phyloP scores from a whole-genome alignment of 768 basidiomycete species.

The Lyophyllum atratum region DNA sequence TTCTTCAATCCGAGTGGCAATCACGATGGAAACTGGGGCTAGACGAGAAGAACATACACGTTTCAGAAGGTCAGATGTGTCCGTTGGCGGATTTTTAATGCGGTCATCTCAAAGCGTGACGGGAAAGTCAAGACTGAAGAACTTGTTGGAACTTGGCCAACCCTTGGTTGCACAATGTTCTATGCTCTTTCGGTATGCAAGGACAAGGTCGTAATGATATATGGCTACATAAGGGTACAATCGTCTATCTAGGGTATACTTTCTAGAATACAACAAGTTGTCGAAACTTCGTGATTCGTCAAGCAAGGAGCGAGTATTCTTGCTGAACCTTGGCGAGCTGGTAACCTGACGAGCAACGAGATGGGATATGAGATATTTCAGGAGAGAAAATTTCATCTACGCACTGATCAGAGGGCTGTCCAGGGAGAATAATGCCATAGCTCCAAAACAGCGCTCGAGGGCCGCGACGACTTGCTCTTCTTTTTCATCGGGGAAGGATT shows the following conservation, averaged over 20 bases:
- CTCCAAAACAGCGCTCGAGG: slow-evolving; percentile 37
- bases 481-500: slow-evolving; percentile 15
- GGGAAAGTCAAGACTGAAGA: too few relatives aligned
- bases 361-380: neutral
- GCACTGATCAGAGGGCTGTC: slow-evolving; percentile 45
- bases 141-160: too few relatives aligned
- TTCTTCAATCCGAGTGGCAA: too few relatives aligned
- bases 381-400: slow-evolving; percentile 19
- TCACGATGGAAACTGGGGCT: too few relatives aligned
- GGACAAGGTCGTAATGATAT: neutral
- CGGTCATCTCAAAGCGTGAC: too few relatives aligned
- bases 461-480: slow-evolving; percentile 42
- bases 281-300: neutral
- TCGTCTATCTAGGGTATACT: neutral
- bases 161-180: too few relatives aligned
- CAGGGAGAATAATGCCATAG: slow-evolving; percentile 41
- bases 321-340: slow-evolving; percentile 46
- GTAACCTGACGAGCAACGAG: slow-evolving; percentile 31
- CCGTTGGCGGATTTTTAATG: too few relatives aligned
- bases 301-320: slow-evolving; percentile 27
- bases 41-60: too few relatives aligned
- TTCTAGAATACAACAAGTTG: neutral
- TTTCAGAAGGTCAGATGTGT: too few relatives aligned
- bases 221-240: neutral
- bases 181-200: too few relatives aligned